Evolutionary conservation across 768 basidiomycete genomes (phyloP).

Genomic region (Lyophyllum decastes): DNA sequence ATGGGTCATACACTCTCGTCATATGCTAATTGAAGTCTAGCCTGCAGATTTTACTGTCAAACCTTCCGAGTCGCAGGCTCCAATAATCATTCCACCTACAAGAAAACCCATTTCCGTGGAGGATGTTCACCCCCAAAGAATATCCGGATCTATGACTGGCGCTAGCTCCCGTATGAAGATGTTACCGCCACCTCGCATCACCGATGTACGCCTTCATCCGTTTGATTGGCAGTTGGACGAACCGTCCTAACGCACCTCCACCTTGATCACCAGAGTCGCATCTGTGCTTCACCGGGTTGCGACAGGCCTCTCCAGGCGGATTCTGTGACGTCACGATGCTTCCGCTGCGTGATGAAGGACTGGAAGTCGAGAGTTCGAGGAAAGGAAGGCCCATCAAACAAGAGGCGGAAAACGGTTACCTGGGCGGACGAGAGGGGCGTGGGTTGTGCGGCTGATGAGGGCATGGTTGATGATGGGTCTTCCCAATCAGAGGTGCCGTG

Average conservation of each 20-base stretch:
- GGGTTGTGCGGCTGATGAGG: not conserved
- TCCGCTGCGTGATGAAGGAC: slow-evolving; percentile 13
- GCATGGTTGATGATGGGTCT: not conserved
- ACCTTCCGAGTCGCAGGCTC: not conserved
- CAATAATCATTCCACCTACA: not conserved
- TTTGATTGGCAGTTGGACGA: not conserved
- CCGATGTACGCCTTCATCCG: not conserved
- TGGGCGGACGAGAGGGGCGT: slow-evolving; percentile 31
- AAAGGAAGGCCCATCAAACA: not conserved
- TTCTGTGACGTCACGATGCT: slow-evolving; percentile 13
- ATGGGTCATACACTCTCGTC: not conserved
- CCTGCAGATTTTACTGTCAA: not conserved
- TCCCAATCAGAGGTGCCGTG: not conserved
- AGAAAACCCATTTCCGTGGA: not conserved
- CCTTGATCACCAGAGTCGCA: slow-evolving; percentile 3
- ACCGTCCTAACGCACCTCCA: not conserved
- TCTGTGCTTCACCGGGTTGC: slow-evolving; percentile 15
- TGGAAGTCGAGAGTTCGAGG: slow-evolving; percentile 16
- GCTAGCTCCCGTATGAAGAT: not conserved
- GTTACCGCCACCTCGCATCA: not conserved
- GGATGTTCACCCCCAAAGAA: not conserved
- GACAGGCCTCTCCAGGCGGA: not conserved
- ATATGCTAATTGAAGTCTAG: not conserved
- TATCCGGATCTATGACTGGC: not conserved
- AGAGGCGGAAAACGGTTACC: slow-evolving; percentile 28